Evolutionary conservation across 2,329 filamentous ascomycete genomes (phyloP).

Genomic region (Leptosphaerulina australis): DNA sequence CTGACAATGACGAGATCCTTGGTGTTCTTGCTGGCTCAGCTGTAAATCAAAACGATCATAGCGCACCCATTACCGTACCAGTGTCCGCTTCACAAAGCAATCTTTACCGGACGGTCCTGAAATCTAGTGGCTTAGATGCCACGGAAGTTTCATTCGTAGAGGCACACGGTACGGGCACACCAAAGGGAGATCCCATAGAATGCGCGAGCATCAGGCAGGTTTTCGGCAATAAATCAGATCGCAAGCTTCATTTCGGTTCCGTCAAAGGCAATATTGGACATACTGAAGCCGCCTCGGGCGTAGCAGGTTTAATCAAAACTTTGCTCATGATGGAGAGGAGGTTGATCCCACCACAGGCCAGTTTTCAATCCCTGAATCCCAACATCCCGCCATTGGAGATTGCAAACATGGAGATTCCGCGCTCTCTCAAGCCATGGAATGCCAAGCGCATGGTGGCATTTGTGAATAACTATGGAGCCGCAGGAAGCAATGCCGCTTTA

Average conservation of each 20-base stretch:
- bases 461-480: conserved; percentile 47
- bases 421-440: conserved; percentile 15
- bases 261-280: conserved; percentile 44
- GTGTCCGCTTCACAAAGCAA: conserved; percentile 16
- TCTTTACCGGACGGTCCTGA: conserved; percentile 18
- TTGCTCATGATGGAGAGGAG: conserved; percentile 30
- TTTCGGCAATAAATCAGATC: conserved; percentile 18
- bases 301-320: conserved; percentile 36
- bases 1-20: conserved; percentile 56
- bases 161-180: conserved; percentile 27
- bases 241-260: conserved; percentile 30
- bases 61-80: conserved; percentile 19
- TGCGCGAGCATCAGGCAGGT: conserved; percentile 22
- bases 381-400: conserved; percentile 11
- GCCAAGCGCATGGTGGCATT: conserved; percentile 9
- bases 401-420: conserved; percentile 25
- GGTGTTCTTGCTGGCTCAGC: conserved; percentile 49
- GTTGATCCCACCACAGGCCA: conserved; percentile 31
- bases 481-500: conserved; percentile 26
- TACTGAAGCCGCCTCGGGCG: conserved; percentile 30
- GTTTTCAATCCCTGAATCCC: conserved; percentile 20
- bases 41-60: conserved; percentile 22
- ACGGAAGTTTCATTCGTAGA: conserved; percentile 19
- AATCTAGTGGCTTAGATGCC: conserved; percentile 8
- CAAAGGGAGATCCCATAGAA: conserved; percentile 25